Conservation (phyloP, 75 land plant genomes). For the Pinus taeda region DNA sequence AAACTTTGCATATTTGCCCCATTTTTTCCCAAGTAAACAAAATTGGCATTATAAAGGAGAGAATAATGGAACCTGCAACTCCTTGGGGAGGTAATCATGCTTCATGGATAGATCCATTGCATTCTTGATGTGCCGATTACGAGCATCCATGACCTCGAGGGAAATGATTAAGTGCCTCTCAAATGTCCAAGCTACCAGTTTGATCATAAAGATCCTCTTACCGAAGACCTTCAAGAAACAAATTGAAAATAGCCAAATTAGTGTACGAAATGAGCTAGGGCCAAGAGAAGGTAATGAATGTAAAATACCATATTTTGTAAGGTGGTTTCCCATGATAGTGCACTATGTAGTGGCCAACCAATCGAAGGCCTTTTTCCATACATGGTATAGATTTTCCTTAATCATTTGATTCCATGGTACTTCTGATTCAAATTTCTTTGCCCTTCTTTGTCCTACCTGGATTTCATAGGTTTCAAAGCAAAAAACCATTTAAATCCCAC, state of each 20-base stretch:
- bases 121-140: conserved; percentile 90
- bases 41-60: background rate
- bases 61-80: conserved; percentile 57
- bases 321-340: conserved; percentile 41
- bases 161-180: conserved; percentile 83
- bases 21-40: too few species aligned
- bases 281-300: background rate
- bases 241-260: too few species aligned
- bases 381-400: too few species aligned
- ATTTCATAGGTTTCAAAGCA: too few species aligned
- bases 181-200: conserved; percentile 64
- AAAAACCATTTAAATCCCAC: too few species aligned
- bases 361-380: conserved; percentile 38
- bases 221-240: conserved; percentile 50
- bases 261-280: background rate
- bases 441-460: too few species aligned
- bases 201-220: conserved; percentile 90
- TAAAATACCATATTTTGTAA: conserved; percentile 51
- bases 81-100: conserved; percentile 75
- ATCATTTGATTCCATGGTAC: too few species aligned
- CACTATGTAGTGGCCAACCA: conserved; percentile 37
- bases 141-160: conserved; percentile 64
- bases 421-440: too few species aligned
- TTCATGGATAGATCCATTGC: conserved; percentile 94
- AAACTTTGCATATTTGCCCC: too few species aligned